Conservation (phyloP, 1,284 basidiomycete species). For the Exobasidium cylindrosporum region DNA sequence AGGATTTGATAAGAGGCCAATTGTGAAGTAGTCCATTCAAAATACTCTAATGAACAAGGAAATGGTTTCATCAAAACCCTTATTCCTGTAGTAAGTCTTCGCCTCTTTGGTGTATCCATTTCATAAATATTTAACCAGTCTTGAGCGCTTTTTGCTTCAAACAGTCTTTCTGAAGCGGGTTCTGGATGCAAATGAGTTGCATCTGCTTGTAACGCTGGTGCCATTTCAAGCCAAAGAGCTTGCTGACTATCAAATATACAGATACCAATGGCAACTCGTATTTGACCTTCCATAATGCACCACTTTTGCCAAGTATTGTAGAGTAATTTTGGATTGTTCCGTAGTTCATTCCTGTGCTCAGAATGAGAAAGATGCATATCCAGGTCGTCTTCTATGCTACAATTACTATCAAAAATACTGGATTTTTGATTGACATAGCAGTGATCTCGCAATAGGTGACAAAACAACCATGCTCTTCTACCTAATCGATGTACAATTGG, state of each 20-base stretch:
- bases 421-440: neutral
- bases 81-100: neutral
- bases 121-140: neutral
- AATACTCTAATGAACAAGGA: neutral
- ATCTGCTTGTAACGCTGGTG: neutral
- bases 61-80: neutral
- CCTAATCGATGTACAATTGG: neutral
- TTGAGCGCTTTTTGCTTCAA: neutral
- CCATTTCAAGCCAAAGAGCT: neutral
- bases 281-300: neutral
- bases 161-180: neutral
- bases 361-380: neutral
- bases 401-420: neutral
- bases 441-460: neutral
- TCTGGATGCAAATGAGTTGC: neutral
- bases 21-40: neutral
- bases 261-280: neutral
- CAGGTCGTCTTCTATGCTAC: neutral
- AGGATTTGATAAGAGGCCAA: neutral
- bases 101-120: neutral
- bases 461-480: neutral
- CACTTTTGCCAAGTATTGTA: neutral
- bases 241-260: conserved; percentile 7
- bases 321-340: neutral
- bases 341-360: neutral